phyloP scores from a whole-genome alignment of 1,284 basidiomycete genomes.

The Irpex sp. region DNA sequence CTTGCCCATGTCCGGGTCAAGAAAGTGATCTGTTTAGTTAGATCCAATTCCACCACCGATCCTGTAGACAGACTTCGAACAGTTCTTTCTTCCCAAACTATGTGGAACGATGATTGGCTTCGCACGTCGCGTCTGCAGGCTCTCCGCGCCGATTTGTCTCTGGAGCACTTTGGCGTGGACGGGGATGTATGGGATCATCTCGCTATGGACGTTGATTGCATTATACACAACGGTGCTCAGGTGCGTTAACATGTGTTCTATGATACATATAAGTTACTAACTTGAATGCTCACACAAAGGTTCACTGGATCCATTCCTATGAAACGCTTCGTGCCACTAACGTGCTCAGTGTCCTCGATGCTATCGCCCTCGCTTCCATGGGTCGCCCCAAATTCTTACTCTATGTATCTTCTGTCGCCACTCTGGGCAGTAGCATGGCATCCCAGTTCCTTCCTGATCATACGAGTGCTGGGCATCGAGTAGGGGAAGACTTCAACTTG shows the following conservation, averaged over 20 bases:
- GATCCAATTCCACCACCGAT: background rate
- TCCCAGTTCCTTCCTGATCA: background rate
- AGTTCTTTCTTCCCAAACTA: background rate
- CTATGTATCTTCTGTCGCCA: background rate
- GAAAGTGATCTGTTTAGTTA: background rate
- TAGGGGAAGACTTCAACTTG: background rate
- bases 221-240: background rate
- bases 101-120: background rate
- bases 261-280: background rate
- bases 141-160: background rate
- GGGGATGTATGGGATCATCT: background rate
- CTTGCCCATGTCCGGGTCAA: background rate
- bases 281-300: background rate
- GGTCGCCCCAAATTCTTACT: background rate
- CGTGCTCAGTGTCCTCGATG: background rate
- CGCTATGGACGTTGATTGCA: background rate
- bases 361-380: background rate
- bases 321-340: background rate
- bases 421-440: constrained; percentile 23
- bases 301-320: background rate
- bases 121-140: background rate
- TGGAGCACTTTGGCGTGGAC: background rate
- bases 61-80: background rate
- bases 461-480: background rate
- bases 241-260: background rate